Evolutionary conservation across 1,284 basidiomycete genomes (phyloP).

Genomic region (Sutorius eximius): DNA sequence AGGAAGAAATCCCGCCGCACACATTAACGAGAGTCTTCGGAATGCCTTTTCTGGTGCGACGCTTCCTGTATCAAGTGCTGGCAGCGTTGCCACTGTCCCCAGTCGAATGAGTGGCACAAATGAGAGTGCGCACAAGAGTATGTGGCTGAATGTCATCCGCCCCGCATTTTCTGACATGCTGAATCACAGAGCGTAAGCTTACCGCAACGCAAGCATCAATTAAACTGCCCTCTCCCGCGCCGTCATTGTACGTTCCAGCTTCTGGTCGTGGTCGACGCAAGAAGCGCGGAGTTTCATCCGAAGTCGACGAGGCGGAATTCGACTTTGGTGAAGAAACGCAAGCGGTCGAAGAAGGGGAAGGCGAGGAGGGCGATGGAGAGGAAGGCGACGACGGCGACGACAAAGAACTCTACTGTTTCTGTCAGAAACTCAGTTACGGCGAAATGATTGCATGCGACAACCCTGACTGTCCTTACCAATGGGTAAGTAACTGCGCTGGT

Average conservation of each 20-base stretch:
- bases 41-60: constrained; percentile 38
- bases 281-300: constrained; percentile 39
- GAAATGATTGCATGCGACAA: constrained; percentile 77
- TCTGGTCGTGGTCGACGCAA: constrained; percentile 40
- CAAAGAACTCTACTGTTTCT: constrained; percentile 63
- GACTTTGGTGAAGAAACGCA: constrained; percentile 35
- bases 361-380: constrained; percentile 50
- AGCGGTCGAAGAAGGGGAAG: constrained; percentile 42
- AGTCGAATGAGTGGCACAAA: constrained; percentile 22
- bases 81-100: constrained; percentile 2
- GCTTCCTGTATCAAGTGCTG: constrained; percentile 21
- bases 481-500: constrained; percentile 48
- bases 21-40: constrained; percentile 51
- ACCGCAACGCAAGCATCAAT: constrained; percentile 34
- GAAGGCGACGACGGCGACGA: constrained; percentile 52
- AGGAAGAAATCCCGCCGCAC: constrained; percentile 43
- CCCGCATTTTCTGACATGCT: constrained; percentile 3
- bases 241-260: constrained; percentile 30
- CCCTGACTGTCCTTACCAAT: constrained; percentile 66
- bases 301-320: constrained; percentile 36
- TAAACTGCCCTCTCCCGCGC: constrained; percentile 39
- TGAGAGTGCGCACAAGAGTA: constrained; percentile 34
- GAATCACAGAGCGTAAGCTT: constrained; percentile 33
- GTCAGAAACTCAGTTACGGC: constrained; percentile 63
- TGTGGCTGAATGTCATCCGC: constrained; percentile 2